phyloP scores from a whole-genome alignment of 768 basidiomycete species.

The Rhizopogon vesiculosus region DNA sequence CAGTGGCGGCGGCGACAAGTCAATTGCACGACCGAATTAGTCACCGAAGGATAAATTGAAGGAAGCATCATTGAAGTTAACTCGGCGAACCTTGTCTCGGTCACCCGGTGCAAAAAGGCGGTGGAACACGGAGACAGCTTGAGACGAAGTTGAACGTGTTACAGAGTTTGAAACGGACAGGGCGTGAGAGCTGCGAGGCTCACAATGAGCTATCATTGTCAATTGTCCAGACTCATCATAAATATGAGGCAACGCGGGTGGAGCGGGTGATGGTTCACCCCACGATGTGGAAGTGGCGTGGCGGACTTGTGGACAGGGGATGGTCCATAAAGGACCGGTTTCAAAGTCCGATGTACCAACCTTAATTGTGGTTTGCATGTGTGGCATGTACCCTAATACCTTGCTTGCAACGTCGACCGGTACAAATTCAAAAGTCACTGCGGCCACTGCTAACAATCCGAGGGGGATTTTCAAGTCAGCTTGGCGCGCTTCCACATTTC shows the following conservation, averaged over 20 bases:
- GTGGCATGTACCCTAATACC: too few relatives aligned
- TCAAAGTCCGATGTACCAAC: neutral
- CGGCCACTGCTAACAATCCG: neutral
- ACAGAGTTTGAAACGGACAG: neutral
- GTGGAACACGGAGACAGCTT: neutral
- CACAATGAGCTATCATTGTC: neutral
- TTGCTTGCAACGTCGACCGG: too few relatives aligned
- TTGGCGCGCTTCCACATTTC: neutral
- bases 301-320: neutral
- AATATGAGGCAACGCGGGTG: too few relatives aligned
- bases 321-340: neutral
- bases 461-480: neutral
- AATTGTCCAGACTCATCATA: too few relatives aligned
- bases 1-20: neutral
- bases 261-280: too few relatives aligned
- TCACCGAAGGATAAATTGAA: neutral
- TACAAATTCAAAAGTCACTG: too few relatives aligned
- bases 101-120: too few relatives aligned
- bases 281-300: neutral
- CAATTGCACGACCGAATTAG: neutral
- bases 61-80: neutral
- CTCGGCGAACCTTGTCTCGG: too few relatives aligned
- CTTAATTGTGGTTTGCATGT: too few relatives aligned
- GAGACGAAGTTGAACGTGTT: too few relatives aligned
- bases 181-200: neutral